Base-by-base conservation (phyloP, 192 early-diverging fungal species). In the Rhizophlyctis rosea region DNA sequence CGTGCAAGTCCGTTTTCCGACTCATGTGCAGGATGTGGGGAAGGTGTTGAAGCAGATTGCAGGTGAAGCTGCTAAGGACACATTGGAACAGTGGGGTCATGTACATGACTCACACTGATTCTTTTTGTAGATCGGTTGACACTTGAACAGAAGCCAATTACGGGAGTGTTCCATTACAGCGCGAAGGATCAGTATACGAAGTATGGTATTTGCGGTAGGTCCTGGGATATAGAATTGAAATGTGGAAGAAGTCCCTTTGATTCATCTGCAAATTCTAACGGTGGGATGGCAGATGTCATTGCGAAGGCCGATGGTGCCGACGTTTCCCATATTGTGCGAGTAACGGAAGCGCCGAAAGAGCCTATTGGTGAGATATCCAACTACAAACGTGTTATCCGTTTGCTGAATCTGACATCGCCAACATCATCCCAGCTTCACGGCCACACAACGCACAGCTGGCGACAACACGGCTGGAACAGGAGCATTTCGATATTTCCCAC, bases 11-110 rank as follows among this genome's bases (percentile, higher is more conserved):
- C 79, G 93, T 44, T 95, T 85, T 70, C 93, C 93, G 2, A 91
- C 90, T n/a, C 88, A 92, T 61, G 86, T 87, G 4, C 76, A 74
- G 11, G 89, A 93, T 62, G 79, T 91, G 16, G 88, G 86, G 4
- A 70, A 84, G 21, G 88, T 87, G 14, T 74, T 91, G 48, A 63
- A 76, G 31, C 86, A 89, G 50, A 71, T 93, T 44, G 51, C 75
- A 2, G 69, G 83, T 74, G 71, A 65, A 64, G 50, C 59, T 32
- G 44, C 55, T 23, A 3, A 32, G 68, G 3, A 72, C 65, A 59
- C 74, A 81, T 59, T 63, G 11, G 61, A 23, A 16, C 16, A 62
- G 58, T 14, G 60, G n/a, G n/a, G n/a, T n/a, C 11, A 60, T 61
- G 60, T 39, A 25, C 4, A 1, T 50, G 1, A 54, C 52, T 14